These are phyloP conservation scores for Tolypocladium nubicola DNA, from an alignment of 2,329 filamentous ascomycete species.

Conservation along the genomic window DNA sequence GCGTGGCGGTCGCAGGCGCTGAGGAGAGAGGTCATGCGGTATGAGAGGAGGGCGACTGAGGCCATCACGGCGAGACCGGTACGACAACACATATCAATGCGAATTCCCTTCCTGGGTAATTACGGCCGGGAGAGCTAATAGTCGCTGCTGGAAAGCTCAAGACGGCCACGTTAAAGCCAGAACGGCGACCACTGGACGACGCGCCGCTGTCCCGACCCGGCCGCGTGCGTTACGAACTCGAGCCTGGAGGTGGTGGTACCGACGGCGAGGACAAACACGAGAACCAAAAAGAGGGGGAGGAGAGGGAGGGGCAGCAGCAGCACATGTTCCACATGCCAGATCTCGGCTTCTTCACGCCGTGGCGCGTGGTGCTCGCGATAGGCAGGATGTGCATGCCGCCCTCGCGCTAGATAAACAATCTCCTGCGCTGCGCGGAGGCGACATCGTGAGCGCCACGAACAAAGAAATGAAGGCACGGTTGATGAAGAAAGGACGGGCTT, in stretches of 20 bases:
- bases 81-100: too few relatives aligned
- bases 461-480: background rate
- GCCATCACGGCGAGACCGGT: constrained; percentile 1
- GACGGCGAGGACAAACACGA: constrained; percentile 4
- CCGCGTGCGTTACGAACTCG: background rate
- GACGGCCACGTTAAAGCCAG: background rate
- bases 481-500: background rate
- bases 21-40: constrained; percentile 14
- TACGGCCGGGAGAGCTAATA: background rate
- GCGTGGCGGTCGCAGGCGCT: constrained; percentile 27
- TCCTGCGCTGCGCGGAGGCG: background rate
- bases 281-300: background rate
- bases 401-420: background rate
- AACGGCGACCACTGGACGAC: background rate
- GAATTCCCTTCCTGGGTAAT: too few relatives aligned
- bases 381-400: constrained; percentile 18
- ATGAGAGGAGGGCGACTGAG: constrained; percentile 7
- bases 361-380: constrained; percentile 17
- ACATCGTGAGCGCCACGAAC: background rate
- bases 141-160: background rate
- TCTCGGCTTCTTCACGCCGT: constrained; percentile 15
- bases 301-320: constrained; percentile 5
- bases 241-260: background rate
- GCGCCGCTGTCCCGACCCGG: background rate
- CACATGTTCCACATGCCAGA: constrained; percentile 12